Conservation (phyloP, 352 stramenopile species). For the Globisporangium spiculum region DNA sequence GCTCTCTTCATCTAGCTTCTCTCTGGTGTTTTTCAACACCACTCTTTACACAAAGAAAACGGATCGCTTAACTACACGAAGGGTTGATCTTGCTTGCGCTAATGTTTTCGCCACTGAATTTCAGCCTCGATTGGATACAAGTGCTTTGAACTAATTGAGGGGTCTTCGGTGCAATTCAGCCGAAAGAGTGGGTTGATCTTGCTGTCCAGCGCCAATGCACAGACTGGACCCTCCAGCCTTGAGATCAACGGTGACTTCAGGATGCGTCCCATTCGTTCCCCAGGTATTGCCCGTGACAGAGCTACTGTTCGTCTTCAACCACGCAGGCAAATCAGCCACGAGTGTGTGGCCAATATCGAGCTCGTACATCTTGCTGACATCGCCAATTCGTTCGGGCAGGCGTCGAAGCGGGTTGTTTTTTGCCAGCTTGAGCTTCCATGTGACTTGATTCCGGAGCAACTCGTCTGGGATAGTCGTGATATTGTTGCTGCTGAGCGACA, state of each 20-base stretch:
- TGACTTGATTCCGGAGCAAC: neutral
- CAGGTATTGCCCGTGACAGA: neutral
- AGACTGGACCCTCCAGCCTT: neutral
- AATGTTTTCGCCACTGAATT: neutral
- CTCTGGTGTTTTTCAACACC: slow-evolving; percentile 10
- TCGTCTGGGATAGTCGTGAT: slow-evolving; percentile 6
- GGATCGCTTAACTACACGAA: neutral
- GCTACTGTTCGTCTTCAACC: neutral
- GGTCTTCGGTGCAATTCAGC: neutral
- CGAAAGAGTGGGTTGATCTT: neutral
- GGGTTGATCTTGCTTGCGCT: neutral
- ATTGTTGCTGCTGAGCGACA: slow-evolving; percentile 6
- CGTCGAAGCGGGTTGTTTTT: slow-evolving; percentile 1
- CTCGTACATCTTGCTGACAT: neutral
- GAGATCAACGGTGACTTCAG: neutral
- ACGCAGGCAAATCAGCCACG: neutral
- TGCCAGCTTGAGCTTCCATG: neutral
- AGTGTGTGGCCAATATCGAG: neutral
- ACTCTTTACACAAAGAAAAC: slow-evolving; percentile 5
- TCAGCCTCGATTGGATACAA: slow-evolving; percentile 1
- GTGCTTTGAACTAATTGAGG: neutral
- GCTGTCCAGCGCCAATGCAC: neutral
- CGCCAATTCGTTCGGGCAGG: neutral
- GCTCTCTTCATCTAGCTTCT: neutral
- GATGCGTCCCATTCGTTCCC: neutral